Conservation (phyloP, 805 yeast species). For the Kodamaea laetipori region DNA sequence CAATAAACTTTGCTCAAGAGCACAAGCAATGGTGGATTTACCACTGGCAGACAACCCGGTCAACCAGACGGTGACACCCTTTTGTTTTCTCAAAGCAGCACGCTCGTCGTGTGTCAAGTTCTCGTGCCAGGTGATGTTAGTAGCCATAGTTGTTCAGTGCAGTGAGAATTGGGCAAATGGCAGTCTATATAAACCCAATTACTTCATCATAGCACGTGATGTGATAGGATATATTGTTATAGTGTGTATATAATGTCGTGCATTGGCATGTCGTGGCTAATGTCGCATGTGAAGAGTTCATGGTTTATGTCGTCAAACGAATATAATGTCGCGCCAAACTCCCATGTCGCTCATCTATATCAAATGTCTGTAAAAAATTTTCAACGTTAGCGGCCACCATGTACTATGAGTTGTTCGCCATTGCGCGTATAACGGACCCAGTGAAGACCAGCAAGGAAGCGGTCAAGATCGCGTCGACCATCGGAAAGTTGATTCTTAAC, state of each 20-base stretch:
- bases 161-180: too few species aligned
- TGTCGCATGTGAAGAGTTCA: too few species aligned
- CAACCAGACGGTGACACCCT: conserved; percentile 91
- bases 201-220: conserved; percentile 15
- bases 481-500: conserved; percentile 78
- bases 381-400: conserved; percentile 35
- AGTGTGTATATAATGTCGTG: too few species aligned
- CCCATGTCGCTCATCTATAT: too few species aligned
- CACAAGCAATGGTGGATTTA: conserved; percentile 92
- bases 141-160: conserved; percentile 61
- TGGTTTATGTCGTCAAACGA: too few species aligned
- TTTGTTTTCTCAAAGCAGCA: conserved; percentile 66
- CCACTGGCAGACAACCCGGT: conserved; percentile 97
- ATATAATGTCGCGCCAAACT: not conserved
- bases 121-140: conserved; percentile 95
- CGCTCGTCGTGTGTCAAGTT: conserved; percentile 87
- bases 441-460: conserved; percentile 43
- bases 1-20: conserved; percentile 79
- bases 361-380: conserved; percentile 8
- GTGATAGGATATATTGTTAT: conserved; percentile 1
- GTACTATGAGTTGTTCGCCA: conserved; percentile 90
- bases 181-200: not conserved
- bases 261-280: too few species aligned
- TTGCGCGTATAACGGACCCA: conserved; percentile 76
- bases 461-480: conserved; percentile 52